Evolutionary conservation across 352 stramenopile genomes (phyloP).

Genomic region (Globisporangium emineosum): DNA sequence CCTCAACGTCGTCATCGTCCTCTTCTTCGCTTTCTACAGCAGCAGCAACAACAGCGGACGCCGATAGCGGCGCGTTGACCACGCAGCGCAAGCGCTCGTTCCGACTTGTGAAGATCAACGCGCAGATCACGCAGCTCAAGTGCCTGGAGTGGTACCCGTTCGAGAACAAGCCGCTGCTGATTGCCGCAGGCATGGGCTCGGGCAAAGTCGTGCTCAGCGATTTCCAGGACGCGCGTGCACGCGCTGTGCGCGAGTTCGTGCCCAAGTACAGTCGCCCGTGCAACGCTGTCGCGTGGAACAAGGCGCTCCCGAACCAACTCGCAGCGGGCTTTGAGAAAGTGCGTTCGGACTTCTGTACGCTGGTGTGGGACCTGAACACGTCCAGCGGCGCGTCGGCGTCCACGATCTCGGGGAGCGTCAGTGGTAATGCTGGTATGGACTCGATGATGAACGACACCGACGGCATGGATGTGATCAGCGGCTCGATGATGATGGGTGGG

Average conservation of each 20-base stretch:
- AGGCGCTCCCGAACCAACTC: slow-evolving; percentile 66
- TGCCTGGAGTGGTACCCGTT: slow-evolving; percentile 85
- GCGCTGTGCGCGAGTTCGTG: slow-evolving; percentile 65
- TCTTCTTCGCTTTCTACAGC: not conserved
- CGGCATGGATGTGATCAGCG: slow-evolving; percentile 19
- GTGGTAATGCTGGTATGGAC: slow-evolving; percentile 25
- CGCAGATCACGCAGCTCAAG: slow-evolving; percentile 74
- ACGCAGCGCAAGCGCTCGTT: slow-evolving; percentile 85
- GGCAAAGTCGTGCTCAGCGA: slow-evolving; percentile 85
- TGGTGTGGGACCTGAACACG: slow-evolving; percentile 82
- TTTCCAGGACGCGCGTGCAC: slow-evolving; percentile 64
- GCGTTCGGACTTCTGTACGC: slow-evolving; percentile 78
- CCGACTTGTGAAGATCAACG: slow-evolving; percentile 76
- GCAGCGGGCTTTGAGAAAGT: slow-evolving; percentile 86
- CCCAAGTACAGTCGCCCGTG: slow-evolving; percentile 83
- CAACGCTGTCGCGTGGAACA: slow-evolving; percentile 84
- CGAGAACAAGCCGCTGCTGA: slow-evolving; percentile 64
- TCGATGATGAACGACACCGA: slow-evolving; percentile 25
- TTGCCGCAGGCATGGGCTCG: slow-evolving; percentile 66
- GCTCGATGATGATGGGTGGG: slow-evolving; percentile 17
- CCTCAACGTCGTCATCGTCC: slow-evolving; percentile 9
- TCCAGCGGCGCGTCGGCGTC: slow-evolving; percentile 17
- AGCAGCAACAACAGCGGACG: not conserved
- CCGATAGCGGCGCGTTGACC: slow-evolving; percentile 21
- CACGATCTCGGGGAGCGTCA: slow-evolving; percentile 21